Evolutionary conservation across 2,329 filamentous ascomycete genomes (phyloP).

Genomic region (Seiridium unicorne): DNA sequence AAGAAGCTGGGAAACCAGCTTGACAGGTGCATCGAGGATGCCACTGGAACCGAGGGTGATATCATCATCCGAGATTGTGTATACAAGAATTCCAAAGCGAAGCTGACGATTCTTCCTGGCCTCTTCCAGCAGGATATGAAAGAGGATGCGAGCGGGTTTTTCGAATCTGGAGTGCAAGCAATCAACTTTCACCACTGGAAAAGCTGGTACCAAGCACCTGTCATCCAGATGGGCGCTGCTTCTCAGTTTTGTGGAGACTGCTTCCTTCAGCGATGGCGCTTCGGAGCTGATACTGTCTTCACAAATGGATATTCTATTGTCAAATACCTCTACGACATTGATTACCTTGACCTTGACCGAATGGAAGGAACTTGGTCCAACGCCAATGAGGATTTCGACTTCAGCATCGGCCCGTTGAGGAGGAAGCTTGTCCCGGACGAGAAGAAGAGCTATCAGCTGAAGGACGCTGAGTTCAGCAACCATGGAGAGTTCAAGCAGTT

Average conservation of each 20-base stretch:
- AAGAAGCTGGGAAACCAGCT: constrained; percentile 44
- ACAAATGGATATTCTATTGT: constrained; percentile 60
- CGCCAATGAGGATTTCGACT: constrained; percentile 46
- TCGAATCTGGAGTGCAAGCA: constrained; percentile 54
- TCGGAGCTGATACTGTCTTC: constrained; percentile 46
- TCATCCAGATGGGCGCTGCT: constrained; percentile 48
- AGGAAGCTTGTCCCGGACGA: constrained; percentile 28
- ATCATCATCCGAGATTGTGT: constrained; percentile 57
- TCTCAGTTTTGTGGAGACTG: constrained; percentile 56
- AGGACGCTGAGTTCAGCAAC: constrained; percentile 39
- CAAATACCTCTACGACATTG: constrained; percentile 40
- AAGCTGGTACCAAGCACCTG: constrained; percentile 53
- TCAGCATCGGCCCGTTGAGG: constrained; percentile 52
- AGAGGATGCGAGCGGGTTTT: constrained; percentile 56
- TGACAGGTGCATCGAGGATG: constrained; percentile 45
- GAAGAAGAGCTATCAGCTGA: constrained; percentile 52
- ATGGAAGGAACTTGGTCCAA: constrained; percentile 55
- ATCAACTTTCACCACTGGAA: constrained; percentile 64
- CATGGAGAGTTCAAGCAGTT: constrained; percentile 49
- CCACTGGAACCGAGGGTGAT: constrained; percentile 45
- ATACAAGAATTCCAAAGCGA: constrained; percentile 50
- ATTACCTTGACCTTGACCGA: constrained; percentile 38
- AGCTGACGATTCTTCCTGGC: constrained; percentile 53
- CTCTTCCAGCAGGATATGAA: constrained; percentile 58
- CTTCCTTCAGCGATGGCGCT: constrained; percentile 54